Evolutionary conservation across 2,329 filamentous ascomycete species (phyloP).

Genomic region (Microthyrium microscopicum): DNA sequence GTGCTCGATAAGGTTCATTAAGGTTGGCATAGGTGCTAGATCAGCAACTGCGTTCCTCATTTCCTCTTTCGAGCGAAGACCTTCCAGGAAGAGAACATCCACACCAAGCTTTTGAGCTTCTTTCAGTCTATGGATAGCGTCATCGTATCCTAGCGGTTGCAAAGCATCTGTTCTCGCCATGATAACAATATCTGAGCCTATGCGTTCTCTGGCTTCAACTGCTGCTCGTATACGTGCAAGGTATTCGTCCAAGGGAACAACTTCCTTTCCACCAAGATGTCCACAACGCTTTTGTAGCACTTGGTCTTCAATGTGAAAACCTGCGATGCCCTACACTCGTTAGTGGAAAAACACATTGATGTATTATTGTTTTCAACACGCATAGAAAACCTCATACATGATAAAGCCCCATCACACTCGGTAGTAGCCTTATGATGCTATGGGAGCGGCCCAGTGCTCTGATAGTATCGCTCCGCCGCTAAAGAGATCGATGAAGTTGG

Average conservation of each 20-base stretch:
- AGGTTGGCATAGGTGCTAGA: conserved; percentile 32
- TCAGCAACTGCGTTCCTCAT: conserved; percentile 29
- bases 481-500: no score
- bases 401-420: no score
- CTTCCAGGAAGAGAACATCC: conserved; percentile 45
- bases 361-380: no score
- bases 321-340: conserved; percentile 46
- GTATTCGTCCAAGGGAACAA: conserved; percentile 36
- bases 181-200: conserved; percentile 42
- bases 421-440: no score
- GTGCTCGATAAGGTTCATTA: conserved; percentile 42
- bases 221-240: conserved; percentile 42
- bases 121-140: conserved; percentile 33
- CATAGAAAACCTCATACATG: no score
- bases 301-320: conserved; percentile 47
- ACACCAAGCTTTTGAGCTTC: conserved; percentile 38
- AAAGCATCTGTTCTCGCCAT: conserved; percentile 49
- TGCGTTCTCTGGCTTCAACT: conserved; percentile 28
- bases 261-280: conserved; percentile 43
- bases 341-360: no score
- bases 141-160: conserved; percentile 39
- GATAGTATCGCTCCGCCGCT: no score
- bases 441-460: no score
- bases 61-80: conserved; percentile 34
- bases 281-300: conserved; percentile 48